Evolutionary conservation across 2,329 filamentous ascomycete species (phyloP).

Genomic region (Colletotrichum karsti): DNA sequence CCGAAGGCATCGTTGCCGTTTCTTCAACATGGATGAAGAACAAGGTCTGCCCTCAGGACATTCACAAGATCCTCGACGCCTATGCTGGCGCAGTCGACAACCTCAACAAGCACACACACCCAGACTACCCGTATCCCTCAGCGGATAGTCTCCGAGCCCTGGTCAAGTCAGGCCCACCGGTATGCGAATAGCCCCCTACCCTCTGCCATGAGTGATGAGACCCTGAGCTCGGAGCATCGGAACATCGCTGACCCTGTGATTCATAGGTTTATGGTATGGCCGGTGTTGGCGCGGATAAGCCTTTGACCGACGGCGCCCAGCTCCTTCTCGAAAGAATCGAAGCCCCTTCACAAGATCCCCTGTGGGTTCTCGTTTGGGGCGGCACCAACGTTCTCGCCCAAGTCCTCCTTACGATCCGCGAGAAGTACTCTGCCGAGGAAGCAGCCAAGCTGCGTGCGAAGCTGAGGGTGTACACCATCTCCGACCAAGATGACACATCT

Average conservation of each 20-base stretch:
- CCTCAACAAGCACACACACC: constrained; percentile 56
- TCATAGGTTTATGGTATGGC: constrained; percentile 42
- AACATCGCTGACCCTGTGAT: neutral
- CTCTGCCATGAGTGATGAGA: neutral
- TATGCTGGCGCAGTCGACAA: constrained; percentile 55
- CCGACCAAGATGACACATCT: constrained; percentile 66
- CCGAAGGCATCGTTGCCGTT: constrained; percentile 51
- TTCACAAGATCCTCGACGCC: constrained; percentile 52
- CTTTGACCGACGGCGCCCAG: constrained; percentile 47
- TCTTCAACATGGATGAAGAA: constrained; percentile 56
- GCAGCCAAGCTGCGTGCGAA: constrained; percentile 46
- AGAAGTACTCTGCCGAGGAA: constrained; percentile 34
- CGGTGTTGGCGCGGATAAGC: constrained; percentile 39
- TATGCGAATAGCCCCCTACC: constrained; percentile 25
- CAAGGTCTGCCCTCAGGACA: constrained; percentile 49
- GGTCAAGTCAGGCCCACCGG: constrained; percentile 45
- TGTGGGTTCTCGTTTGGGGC: constrained; percentile 63
- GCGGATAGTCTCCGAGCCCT: constrained; percentile 43
- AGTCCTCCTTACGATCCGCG: constrained; percentile 51
- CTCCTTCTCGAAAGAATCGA: constrained; percentile 46
- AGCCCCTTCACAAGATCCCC: constrained; percentile 42
- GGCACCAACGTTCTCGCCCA: constrained; percentile 62
- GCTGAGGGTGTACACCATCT: constrained; percentile 63
- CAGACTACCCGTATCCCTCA: constrained; percentile 50
- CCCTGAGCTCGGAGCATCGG: neutral